Conservation (phyloP, 2,329 filamentous ascomycete species). For the Teratosphaeria viscida region DNA sequence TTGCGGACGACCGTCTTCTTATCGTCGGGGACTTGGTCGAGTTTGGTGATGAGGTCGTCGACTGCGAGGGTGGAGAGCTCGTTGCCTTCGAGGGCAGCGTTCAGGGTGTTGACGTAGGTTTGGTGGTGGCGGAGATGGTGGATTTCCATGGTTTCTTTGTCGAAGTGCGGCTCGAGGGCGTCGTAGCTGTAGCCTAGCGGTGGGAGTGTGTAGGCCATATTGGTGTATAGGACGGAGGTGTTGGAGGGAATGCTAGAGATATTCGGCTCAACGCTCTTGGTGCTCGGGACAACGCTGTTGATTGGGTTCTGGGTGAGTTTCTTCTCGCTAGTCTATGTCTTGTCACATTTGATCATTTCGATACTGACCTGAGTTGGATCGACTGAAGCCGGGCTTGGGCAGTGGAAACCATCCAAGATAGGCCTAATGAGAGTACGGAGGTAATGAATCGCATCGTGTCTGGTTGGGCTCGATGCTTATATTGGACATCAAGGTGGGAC, state of each 20-base stretch:
- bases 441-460: constrained; percentile 16
- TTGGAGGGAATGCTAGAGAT: constrained; percentile 6
- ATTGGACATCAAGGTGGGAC: constrained; percentile 3
- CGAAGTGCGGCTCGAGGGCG: constrained; percentile 66
- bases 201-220: constrained; percentile 20
- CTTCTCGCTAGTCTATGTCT: not conserved
- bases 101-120: constrained; percentile 67
- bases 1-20: constrained; percentile 69
- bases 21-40: constrained; percentile 47
- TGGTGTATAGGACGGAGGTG: constrained; percentile 3
- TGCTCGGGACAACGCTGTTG: not conserved
- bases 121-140: constrained; percentile 74
- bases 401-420: constrained; percentile 17
- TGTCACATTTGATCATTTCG: not conserved
- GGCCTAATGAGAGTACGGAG: constrained; percentile 14
- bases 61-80: constrained; percentile 40
- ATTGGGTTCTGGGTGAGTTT: not conserved
- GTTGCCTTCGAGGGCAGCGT: constrained; percentile 53
- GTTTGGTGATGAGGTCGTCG: constrained; percentile 40
- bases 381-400: constrained; percentile 18
- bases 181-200: constrained; percentile 29
- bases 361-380: constrained; percentile 12
- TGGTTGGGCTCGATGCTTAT: not conserved
- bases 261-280: not conserved
- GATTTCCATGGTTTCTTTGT: constrained; percentile 68